Evolutionary conservation across 2,329 filamentous ascomycete species (phyloP), one percentile per base, ranked within the genome.

Genomic region (Epicoccum sorghinum): DNA sequence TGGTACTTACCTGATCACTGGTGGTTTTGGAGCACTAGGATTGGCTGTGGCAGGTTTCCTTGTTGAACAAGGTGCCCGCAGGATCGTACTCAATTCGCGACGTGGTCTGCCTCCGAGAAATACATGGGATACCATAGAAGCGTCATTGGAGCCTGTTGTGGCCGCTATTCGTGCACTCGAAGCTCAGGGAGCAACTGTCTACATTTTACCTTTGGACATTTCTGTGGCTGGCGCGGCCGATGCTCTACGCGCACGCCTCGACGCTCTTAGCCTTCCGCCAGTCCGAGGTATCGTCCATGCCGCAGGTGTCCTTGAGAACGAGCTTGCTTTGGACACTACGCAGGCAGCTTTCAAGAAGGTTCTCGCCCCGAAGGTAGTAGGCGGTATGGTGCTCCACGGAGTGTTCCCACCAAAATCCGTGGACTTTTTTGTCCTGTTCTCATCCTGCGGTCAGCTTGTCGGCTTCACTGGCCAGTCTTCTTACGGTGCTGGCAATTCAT

Each of bases 401-500:
- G 36, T 40, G 29, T 48, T 48, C 27, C 45, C 45, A 14, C 38
- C 37, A 18, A 14, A 40, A 25, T 41, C 37, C 12, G 37, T 48
- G 14, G 45, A 48, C 45, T 48, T 48, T 41, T 48, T 48, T 37
- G 45, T 48, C 29, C 45, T 48, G 9, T 48, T 48, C 27, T 48
- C 45, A 7, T 48, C 45, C 37, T 41, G 37, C 18, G 45, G 45
- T n/a, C 45, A 48, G 13, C 37, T 48, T 7, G 38, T 48, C 37
- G 45, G 45, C 36, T 41, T 40, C 22, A 40, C 45, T 32, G 37
- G 45, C 27, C 62, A 65, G 40, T 40, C 48, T 8, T 57, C 55
- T 30, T 70, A 70, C 52, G 62, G 53, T 24, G 56, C 65, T 33
- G 65, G 56, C n/a, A 66, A 66, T 52, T 48, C 63, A 4, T 70